phyloP scores from a whole-genome alignment of 2,329 filamentous ascomycete genomes.

The Trichoderma atroviride region DNA sequence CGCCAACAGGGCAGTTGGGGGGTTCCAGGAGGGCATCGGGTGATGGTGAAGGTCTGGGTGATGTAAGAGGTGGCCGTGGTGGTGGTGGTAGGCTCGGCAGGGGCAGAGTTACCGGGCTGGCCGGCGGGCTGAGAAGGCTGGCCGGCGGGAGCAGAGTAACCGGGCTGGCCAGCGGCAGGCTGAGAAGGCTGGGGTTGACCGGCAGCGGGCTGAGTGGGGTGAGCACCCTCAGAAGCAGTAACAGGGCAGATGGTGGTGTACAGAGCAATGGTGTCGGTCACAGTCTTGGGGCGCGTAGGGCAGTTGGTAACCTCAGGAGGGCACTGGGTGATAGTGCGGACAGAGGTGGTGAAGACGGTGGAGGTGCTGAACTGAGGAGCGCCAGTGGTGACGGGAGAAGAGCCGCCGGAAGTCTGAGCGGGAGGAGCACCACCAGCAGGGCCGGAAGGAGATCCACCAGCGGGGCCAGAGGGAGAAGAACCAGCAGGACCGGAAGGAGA shows the following conservation, averaged over 20 bases:
- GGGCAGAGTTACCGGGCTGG: conserved; percentile 5
- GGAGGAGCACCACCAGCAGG: neutral
- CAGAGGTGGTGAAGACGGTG: conserved; percentile 60
- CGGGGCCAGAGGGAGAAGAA: neutral
- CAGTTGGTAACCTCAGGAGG: conserved; percentile 64
- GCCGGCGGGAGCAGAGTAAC: neutral
- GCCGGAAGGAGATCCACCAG: conserved; percentile 38
- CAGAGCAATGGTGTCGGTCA: conserved; percentile 44
- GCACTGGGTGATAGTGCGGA: conserved; percentile 66
- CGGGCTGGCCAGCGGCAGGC: neutral
- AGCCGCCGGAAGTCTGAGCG: neutral
- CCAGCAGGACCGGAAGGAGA: conserved; percentile 7
- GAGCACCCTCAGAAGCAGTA: conserved; percentile 28
- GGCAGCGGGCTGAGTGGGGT: conserved; percentile 6
- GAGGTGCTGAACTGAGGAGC: conserved; percentile 48
- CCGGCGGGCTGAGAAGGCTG: neutral
- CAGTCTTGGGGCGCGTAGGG: conserved; percentile 47
- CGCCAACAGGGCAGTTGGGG: conserved; percentile 40
- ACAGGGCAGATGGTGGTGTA: conserved; percentile 49
- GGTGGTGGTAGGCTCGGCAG: conserved; percentile 23
- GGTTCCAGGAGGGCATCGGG: conserved; percentile 36
- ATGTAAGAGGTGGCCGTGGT: conserved; percentile 34
- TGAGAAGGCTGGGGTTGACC: neutral
- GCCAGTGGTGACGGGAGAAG: conserved; percentile 28
- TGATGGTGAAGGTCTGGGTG: conserved; percentile 41